Evolutionary conservation across 2,329 filamentous ascomycete species (phyloP).

Genomic region (Xylaria sp.): DNA sequence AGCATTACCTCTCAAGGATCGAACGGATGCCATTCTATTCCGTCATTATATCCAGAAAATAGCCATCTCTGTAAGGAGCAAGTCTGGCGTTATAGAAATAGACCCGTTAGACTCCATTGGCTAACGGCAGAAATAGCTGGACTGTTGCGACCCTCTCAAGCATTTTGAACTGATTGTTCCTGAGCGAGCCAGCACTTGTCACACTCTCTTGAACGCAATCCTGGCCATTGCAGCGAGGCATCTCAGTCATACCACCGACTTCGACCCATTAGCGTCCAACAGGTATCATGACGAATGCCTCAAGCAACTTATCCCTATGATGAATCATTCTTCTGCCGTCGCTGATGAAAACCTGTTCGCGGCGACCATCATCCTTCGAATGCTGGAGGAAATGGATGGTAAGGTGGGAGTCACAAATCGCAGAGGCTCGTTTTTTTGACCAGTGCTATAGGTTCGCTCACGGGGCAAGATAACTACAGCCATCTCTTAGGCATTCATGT

Average conservation of each 20-base stretch:
- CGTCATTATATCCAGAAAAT: slow-evolving; percentile 53
- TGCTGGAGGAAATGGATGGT: slow-evolving; percentile 61
- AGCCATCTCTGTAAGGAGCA: slow-evolving; percentile 50
- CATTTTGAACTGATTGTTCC: slow-evolving; percentile 67
- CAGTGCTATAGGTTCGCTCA: slow-evolving; percentile 52
- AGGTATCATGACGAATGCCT: slow-evolving; percentile 66
- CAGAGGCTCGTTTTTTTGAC: slow-evolving; percentile 36
- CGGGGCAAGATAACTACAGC: slow-evolving; percentile 59
- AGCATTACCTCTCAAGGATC: slow-evolving; percentile 48
- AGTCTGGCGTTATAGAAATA: neutral
- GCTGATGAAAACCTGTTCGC: slow-evolving; percentile 65
- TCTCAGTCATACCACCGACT: slow-evolving; percentile 60
- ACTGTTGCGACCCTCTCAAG: slow-evolving; percentile 49
- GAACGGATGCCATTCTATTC: slow-evolving; percentile 50
- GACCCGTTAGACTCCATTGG: neutral
- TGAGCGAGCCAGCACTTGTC: slow-evolving; percentile 60
- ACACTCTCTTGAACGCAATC: slow-evolving; percentile 66
- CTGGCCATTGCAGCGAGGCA: slow-evolving; percentile 67
- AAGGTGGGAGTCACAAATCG: slow-evolving; percentile 34
- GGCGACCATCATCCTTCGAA: slow-evolving; percentile 63
- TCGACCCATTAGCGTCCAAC: slow-evolving; percentile 62
- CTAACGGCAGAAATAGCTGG: slow-evolving; percentile 45
- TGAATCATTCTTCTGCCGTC: slow-evolving; percentile 54
- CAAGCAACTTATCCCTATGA: slow-evolving; percentile 59
- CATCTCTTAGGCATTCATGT: slow-evolving; percentile 60